A percentile compares a stretch with the other conserved stretches of the same genome.
These are phyloP conservation scores for Drechslerella coelobrocha DNA, from an alignment of 2,329 filamentous ascomycete genomes.

Conservation along the genomic window DNA sequence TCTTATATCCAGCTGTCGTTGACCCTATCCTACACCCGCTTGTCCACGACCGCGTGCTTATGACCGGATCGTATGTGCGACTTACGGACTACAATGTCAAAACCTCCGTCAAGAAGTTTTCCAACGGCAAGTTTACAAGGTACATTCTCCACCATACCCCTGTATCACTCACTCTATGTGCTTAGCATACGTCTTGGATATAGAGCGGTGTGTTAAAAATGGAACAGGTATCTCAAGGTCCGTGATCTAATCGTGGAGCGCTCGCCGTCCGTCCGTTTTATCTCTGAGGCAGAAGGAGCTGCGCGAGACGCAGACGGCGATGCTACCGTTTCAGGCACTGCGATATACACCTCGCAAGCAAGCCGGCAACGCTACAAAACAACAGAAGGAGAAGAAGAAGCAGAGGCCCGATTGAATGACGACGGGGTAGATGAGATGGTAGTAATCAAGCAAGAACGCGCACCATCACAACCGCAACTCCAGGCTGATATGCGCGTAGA, in stretches of 20 bases:
- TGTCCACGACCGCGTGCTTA: constrained; percentile 34
- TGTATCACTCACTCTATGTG: background rate
- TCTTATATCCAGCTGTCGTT: constrained; percentile 21
- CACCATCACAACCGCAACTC: constrained; percentile 28
- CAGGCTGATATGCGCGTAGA: constrained; percentile 48
- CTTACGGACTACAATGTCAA: constrained; percentile 44
- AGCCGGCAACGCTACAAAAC: background rate
- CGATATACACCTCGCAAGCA: background rate
- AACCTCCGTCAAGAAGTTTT: constrained; percentile 30
- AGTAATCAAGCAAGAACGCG: constrained; percentile 49
- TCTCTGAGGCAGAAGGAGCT: too few species aligned
- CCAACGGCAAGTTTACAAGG: constrained; percentile 34
- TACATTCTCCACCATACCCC: too few species aligned
- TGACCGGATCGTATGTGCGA: constrained; percentile 28
- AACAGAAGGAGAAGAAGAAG: constrained; percentile 14
- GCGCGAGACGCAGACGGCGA: constrained; percentile 37
- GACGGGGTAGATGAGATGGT: constrained; percentile 49
- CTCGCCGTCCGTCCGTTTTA: constrained; percentile 30
- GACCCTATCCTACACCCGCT: constrained; percentile 35
- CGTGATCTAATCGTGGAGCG: constrained; percentile 32
- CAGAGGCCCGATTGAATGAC: background rate
- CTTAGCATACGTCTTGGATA: background rate
- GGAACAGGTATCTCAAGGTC: constrained; percentile 34
- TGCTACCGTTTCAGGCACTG: constrained; percentile 10
- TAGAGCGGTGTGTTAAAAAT: background rate